Evolutionary conservation across 805 yeast species (phyloP), one percentile per base, ranked within the genome.

Genomic region (Lachancea dasiensis): DNA sequence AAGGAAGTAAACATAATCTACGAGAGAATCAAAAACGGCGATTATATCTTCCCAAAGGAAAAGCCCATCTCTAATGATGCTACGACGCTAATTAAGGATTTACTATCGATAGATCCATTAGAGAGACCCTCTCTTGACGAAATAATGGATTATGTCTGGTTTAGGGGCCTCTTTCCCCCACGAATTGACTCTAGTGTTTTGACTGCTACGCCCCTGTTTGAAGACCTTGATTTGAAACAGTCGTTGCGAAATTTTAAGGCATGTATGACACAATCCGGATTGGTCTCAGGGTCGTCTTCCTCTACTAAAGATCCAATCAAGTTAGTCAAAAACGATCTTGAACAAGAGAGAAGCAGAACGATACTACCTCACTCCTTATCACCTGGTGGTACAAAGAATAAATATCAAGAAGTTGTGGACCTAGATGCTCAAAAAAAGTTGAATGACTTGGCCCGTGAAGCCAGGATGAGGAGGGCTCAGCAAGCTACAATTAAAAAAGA

Each of bases 1-100:
- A 86, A 86, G 56, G 96, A 89, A 58, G 96, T 92, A 31, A 81
- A 86, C 51, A 77, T 81, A 40, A 92, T 92, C 48, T 92, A 92
- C 64, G 94, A 86, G 55, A 75, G 95, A 64, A 92, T 92, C 59
- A 86, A 87, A 61, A 70, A 73, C 41, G 80, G 81, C 41, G 95
- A 86, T 44, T 86, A 78, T 58, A 62, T 64, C 26, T 90, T 89
- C 61, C 98, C 97, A 14, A 68, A 65, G 14, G 81, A 77, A 40
- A 75, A 76, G 50, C 58, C 61, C 20, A 75, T 84, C 27, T 78
- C 94, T 4, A 61, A 68, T 4, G 86, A 80, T 37, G 97, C 96
- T 1, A 75, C 73, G 53, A 66, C 68, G 14, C 70, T 94, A 43
- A 85, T 92, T 44, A 67, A 66, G 45, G 84, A 80, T 52, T 69